A percentile compares a stretch with the other conserved stretches of the same genome.
Evolutionary conservation across 306 rosid species (phyloP).

Genomic region (Cyamopsis tetragonoloba): DNA sequence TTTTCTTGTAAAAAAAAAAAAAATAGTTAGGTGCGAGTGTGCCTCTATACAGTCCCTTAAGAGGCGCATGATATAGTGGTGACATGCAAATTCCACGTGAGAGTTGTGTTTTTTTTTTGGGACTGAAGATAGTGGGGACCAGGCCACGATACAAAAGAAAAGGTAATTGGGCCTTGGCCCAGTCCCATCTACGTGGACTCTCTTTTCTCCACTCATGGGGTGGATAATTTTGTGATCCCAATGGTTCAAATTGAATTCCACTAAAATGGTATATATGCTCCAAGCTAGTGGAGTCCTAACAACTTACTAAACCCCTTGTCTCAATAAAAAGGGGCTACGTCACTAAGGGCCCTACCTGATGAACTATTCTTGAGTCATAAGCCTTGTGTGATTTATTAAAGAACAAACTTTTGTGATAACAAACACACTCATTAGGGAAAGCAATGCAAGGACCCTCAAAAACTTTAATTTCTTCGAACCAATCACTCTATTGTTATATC

Average conservation of each 20-base stretch:
- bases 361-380: constrained; percentile 39
- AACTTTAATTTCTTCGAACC: constrained; percentile 44
- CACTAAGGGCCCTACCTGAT: constrained; percentile 35
- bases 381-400: constrained; percentile 28
- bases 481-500: constrained; percentile 33
- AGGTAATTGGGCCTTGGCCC: constrained; percentile 27
- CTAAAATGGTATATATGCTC: not conserved
- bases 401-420: constrained; percentile 25
- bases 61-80: not conserved
- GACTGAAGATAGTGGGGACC: not conserved
- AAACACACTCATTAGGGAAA: constrained; percentile 42
- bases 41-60: too few species aligned
- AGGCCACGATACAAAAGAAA: not conserved
- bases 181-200: not conserved
- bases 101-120: not conserved
- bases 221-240: not conserved
- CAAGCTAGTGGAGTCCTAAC: constrained; percentile 16
- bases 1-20: too few species aligned
- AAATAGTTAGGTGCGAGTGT: not conserved
- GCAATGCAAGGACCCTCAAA: constrained; percentile 25
- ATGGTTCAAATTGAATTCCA: too few species aligned
- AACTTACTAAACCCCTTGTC: constrained; percentile 11
- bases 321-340: constrained; percentile 32
- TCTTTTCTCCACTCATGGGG: not conserved
- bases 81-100: constrained; percentile 24